Evolutionary conservation across 352 stramenopile genomes (phyloP).

Genomic region (Pythium coloratum): DNA sequence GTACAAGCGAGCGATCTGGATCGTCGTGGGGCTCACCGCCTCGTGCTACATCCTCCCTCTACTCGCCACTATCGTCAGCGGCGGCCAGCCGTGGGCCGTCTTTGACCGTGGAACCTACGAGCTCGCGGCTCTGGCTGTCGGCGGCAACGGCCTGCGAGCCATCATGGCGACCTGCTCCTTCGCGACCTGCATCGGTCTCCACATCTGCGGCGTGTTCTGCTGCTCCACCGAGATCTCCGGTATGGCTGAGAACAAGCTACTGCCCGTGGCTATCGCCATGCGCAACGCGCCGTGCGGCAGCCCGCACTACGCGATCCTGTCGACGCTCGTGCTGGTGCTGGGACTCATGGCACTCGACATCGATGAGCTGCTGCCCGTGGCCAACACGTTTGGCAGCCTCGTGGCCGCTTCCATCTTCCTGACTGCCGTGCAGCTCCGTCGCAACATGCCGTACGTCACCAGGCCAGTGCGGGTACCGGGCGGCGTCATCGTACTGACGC

Average conservation of each 20-base stretch:
- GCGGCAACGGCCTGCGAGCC: conserved; percentile 9
- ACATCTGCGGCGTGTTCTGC: conserved; percentile 82
- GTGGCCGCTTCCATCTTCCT: conserved; percentile 75
- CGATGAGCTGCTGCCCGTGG: conserved; percentile 61
- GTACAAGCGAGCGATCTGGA: conserved; percentile 74
- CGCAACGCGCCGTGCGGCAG: conserved; percentile 24
- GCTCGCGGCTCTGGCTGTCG: conserved; percentile 1
- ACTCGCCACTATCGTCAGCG: conserved; percentile 53
- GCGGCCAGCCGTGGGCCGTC: conserved; percentile 11
- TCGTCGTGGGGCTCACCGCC: conserved; percentile 60
- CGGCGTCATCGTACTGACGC: conserved; percentile 10
- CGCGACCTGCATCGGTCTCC: conserved; percentile 83
- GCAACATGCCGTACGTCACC: conserved; percentile 39
- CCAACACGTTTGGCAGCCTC: conserved; percentile 83
- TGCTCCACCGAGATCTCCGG: conserved; percentile 79
- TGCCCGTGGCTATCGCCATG: conserved; percentile 73
- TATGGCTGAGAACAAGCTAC: conserved; percentile 73
- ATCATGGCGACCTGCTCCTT: conserved; percentile 77
- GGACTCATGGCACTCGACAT: conserved; percentile 34
- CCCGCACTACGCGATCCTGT: conserved; percentile 31
- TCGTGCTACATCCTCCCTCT: conserved; percentile 80
- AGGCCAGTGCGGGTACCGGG: conserved; percentile 35
- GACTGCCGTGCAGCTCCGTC: conserved; percentile 78
- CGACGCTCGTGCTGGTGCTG: conserved; percentile 15
- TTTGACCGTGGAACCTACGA: conserved; percentile 23